A percentile compares a stretch with the other conserved stretches of the same genome.
phyloP scores from a whole-genome alignment of 2,329 filamentous ascomycete genomes.

The Hypoxylon rubiginosum region DNA sequence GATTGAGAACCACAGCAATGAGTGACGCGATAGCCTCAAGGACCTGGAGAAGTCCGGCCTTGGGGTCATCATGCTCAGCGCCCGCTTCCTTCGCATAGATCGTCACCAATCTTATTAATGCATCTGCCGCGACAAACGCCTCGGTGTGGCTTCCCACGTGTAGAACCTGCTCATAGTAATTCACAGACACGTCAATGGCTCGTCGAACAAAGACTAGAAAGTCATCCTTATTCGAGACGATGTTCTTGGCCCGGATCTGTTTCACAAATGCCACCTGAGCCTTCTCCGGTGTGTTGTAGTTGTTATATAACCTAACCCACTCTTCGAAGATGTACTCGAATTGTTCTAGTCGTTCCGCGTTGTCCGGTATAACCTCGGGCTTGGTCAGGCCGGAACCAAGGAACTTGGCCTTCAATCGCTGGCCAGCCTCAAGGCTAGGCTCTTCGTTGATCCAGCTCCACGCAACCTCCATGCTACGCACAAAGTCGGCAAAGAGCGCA shows the following conservation, averaged over 20 bases:
- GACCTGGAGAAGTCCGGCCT: constrained; percentile 75
- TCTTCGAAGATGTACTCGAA: constrained; percentile 97
- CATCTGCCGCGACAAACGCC: constrained; percentile 76
- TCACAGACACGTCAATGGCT: constrained; percentile 83
- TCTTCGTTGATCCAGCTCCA: constrained; percentile 86
- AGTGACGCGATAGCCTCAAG: constrained; percentile 83
- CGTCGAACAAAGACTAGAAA: constrained; percentile 83
- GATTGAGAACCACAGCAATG: constrained; percentile 84
- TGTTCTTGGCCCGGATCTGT: constrained; percentile 81
- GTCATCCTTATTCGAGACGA: constrained; percentile 81
- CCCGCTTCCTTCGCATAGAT: constrained; percentile 80
- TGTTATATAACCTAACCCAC: constrained; percentile 87
- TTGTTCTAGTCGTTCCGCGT: constrained; percentile 78
- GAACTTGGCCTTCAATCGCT: constrained; percentile 77
- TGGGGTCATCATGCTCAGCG: constrained; percentile 69
- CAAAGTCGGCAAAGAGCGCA: constrained; percentile 87
- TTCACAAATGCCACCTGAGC: constrained; percentile 82
- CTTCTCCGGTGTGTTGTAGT: constrained; percentile 80
- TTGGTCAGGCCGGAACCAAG: constrained; percentile 58
- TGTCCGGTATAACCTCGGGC: constrained; percentile 68
- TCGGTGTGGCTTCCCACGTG: constrained; percentile 72
- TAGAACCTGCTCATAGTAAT: constrained; percentile 79
- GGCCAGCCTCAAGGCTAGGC: constrained; percentile 71
- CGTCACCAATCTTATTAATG: constrained; percentile 83
- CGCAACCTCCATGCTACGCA: constrained; percentile 83